Evolutionary conservation across 495 filamentous ascomycete species (phyloP), one percentile per base, ranked within the genome.

Genomic region (Penicillium parvum): DNA sequence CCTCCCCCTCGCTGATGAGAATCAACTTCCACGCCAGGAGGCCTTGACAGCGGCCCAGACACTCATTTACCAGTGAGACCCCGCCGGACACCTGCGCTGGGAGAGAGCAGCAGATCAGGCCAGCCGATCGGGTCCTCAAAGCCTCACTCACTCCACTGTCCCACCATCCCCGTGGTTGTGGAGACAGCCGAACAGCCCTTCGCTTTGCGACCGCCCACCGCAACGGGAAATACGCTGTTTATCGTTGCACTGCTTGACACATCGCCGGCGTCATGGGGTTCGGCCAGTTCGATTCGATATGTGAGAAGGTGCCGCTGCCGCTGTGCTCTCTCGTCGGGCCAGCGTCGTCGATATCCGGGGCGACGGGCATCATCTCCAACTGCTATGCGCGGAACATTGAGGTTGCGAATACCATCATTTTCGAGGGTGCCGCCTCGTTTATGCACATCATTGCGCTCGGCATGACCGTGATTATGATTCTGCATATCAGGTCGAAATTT

Each of bases 321-420:
- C 63, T 97, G 57, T 99, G 92, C 66, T 76, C 88, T 21, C 75
- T 95, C 29, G 79, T 99, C 44, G 92, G 86, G 53, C 66, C 81
- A 53, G 67, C 73, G 7, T 78, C 70, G 18, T 47, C 75, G 29
- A 81, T 90, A 52, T 74, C 82, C 33, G 81, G 80, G 52, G 69
- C 73, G 44, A 74, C 81, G 20, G 90, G 90, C 39, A 90, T 96
- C 50, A 85, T 95, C 58, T 78, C 92, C 38, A 79, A 81, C 58
- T 99, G 92, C 72, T 97, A 90, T 71, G 86, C 92, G 49, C 84
- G 92, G 34, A 94, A 90, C 58, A 88, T 99, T 60, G 90, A 96
- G 62, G 64, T 96, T 51, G 92, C 92, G 47, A 99, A 99, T 65
- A 97, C 92, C 7, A 87, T 96, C 66, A 97, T 99, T 53, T 99